Evolutionary conservation across 345 rosid genomes (phyloP), one percentile per base, ranked within the genome.

Genomic region (Citrus medica): DNA sequence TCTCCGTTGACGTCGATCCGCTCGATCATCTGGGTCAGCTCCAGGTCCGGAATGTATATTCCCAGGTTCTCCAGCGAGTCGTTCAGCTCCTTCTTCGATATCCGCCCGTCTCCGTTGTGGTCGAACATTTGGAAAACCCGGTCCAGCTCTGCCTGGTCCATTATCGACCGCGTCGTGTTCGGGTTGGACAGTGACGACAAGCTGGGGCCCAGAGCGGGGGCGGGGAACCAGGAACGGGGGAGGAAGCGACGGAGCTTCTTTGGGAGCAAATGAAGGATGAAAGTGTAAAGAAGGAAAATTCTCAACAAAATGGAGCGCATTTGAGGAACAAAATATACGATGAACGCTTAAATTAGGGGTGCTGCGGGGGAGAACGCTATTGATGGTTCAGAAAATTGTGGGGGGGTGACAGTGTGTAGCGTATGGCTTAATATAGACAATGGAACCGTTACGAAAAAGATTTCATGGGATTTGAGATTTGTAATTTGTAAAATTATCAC

Each of bases 101-200:
- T 64, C 37, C 22, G 21, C 0, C 98, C 98, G 71, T 95, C 97
- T 3, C 94, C 94, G 19, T 95, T 87, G 73, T 85, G 85, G 79
- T 95, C 99, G 55, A 95, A 95, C 92, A 88, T 85, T 63, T 91
- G 90, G 79, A 95, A 95, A n/a, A 95, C 91, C 4, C 89, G 84
- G 48, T 84, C 79, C 22, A 93, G 85, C 85, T 93, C 99, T 4
- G 83, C 40, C 0, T 81, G 69, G 25, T 89, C 91, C 97, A 88
- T 92, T 51, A 65, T 76, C 21, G 1, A 13, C 3, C 17, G 51
- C 17, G 51, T 46, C 5, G 51, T 0, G 12, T 17, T 53, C 21
- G 58, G 0, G 58, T 4, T 17, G 22, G 58, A 16, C 58, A 0
- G 58, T 1, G 7, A 6, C 22, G 58, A 13, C 4, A 42, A 0